Evolutionary conservation across 495 filamentous ascomycete genomes (phyloP).

Genomic region (Neurospora sp.): DNA sequence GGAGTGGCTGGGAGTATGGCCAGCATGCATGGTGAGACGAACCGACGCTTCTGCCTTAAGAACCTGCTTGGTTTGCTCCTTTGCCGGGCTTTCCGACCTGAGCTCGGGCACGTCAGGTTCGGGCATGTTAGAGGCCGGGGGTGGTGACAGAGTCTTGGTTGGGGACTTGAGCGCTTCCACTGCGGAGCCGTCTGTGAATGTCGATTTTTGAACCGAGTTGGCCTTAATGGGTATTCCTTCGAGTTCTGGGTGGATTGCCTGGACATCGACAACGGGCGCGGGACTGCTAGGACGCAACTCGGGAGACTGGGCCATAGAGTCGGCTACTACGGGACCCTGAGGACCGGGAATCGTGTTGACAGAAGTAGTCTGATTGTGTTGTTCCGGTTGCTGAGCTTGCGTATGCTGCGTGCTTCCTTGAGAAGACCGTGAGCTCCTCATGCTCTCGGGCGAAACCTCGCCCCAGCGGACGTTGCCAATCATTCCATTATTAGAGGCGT

Average conservation of each 20-base stretch:
- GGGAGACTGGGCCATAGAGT: conserved; percentile 9
- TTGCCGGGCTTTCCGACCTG: conserved; percentile 8
- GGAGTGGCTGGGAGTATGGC: conserved; percentile 39
- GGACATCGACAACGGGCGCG: conserved; percentile 32
- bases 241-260: conserved; percentile 34
- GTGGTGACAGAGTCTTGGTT: conserved; percentile 15
- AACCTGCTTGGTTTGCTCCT: conserved; percentile 30
- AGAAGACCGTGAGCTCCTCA: conserved; percentile 19
- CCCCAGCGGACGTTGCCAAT: conserved; percentile 17
- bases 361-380: background rate
- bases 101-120: conserved; percentile 5
- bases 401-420: conserved; percentile 8
- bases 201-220: conserved; percentile 29
- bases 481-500: conserved; percentile 5
- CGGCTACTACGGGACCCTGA: background rate
- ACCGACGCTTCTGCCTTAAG: conserved; percentile 28
- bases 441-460: conserved; percentile 15
- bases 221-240: conserved; percentile 37
- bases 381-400: background rate
- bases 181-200: conserved; percentile 27
- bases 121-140: conserved; percentile 3
- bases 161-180: conserved; percentile 11
- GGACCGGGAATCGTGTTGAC: background rate
- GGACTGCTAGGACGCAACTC: conserved; percentile 8
- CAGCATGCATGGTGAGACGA: conserved; percentile 40